A percentile compares a stretch with the other conserved stretches of the same genome.
Evolutionary conservation across 1,284 basidiomycete genomes (phyloP).

Genomic region (Phylloboletellus chloephorus): DNA sequence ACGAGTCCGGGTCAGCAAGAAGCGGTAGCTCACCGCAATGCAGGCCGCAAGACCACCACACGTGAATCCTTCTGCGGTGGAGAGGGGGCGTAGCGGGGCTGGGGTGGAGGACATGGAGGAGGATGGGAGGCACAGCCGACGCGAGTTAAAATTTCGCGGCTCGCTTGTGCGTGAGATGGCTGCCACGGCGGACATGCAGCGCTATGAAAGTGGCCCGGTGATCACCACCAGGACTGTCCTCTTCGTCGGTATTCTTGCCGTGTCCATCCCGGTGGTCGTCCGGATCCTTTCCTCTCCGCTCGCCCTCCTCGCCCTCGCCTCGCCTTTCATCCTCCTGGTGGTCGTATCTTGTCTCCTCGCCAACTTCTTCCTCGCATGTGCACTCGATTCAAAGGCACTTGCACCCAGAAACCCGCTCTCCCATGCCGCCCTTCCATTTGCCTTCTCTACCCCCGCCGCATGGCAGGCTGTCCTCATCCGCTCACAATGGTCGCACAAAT

Average conservation of each 20-base stretch:
- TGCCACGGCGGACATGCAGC: too few species aligned
- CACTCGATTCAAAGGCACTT: conserved; percentile 45
- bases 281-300: conserved; percentile 62
- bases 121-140: conserved; percentile 2
- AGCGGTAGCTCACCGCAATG: conserved; percentile 59
- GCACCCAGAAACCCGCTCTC: conserved; percentile 35
- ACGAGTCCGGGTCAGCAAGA: conserved; percentile 1
- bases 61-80: conserved; percentile 73
- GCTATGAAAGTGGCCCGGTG: conserved; percentile 27
- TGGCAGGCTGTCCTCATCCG: conserved; percentile 85
- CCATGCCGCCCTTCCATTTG: conserved; percentile 60
- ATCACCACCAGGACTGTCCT: conserved; percentile 45
- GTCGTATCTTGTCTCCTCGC: conserved; percentile 47
- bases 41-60: conserved; percentile 86
- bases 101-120: conserved; percentile 22
- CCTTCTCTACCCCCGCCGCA: conserved; percentile 84
- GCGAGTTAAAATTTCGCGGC: too few species aligned
- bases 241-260: conserved; percentile 48
- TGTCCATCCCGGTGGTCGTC: conserved; percentile 47
- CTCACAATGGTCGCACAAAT: conserved; percentile 75
- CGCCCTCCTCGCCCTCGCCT: conserved; percentile 57
- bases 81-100: conserved; percentile 36
- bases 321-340: conserved; percentile 48
- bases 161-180: too few species aligned
- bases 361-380: conserved; percentile 51